Evolutionary conservation across 2,329 filamentous ascomycete species (phyloP), one percentile per base, ranked within the genome.

Genomic region (Cercospora zeae-maydis): DNA sequence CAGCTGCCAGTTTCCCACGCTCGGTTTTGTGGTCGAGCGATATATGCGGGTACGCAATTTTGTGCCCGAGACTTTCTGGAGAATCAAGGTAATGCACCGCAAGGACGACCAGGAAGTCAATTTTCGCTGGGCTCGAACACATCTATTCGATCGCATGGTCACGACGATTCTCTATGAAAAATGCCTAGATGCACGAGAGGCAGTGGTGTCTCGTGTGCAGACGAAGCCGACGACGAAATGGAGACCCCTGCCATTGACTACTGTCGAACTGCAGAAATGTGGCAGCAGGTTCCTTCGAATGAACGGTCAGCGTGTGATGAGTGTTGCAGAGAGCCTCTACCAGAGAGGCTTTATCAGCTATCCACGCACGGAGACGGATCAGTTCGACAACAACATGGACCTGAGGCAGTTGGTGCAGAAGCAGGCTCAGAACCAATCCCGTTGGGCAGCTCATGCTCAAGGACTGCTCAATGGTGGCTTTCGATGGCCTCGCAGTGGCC

Each of bases 311-410:
- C 84, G 89, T 63, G 91, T 96, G 49, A 97, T 99, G 93, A 88
- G 84, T 54, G 82, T 84, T 24, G 95, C 95, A 4, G 95, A 99
- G 76, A 81, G 82, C 4, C 84, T 99, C 1, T 99, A 99, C 79
- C 93, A 92, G 53, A 92, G 90, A 75, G 95, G 95, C 0, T 98
- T 93, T 78, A 96, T 99, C 77, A 97, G 93, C 76, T 99, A 99
- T 76, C 95, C 95, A 1, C 88, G 95, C 77, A 99, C 95, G 0
- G 95, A 99, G 76, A 99, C 95, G 0, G 95, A 99, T 75, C 90
- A 93, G 33, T 99, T 98, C 73, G 93, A 97, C 72, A 86, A 86
- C 71, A 93, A 85, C 4, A 97, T 98, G 80, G 88, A 98, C 73
- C 82, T 99, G 19, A 86, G 85, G 66, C 84, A 83, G 21, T 80